Evolutionary conservation across 768 basidiomycete genomes (phyloP), one percentile per base, ranked within the genome.

Genomic region (Megacollybia marginata): DNA sequence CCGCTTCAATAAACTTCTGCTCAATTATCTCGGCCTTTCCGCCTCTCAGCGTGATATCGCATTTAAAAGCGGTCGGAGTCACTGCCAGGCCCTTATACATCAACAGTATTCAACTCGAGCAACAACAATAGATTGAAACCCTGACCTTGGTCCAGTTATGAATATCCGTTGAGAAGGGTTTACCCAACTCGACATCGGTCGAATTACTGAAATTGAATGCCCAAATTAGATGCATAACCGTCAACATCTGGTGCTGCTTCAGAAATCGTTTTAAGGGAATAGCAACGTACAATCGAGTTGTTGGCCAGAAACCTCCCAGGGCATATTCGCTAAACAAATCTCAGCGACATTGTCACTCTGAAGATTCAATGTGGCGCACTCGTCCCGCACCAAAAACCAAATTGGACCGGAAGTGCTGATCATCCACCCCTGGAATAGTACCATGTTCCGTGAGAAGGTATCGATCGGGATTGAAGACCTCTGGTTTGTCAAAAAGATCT

Each of bases 161-260:
- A 2, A 54, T 47, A 47, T 60, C 57, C 23, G 48, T 4, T 5
- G 40, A 11, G 16, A 60, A 46, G 16, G 51, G 9, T 2, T 49
- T 48, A 2, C 55, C 50, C 12, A 42, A 42, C 1, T 38, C 52
- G 1, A 55, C 6, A 4, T 53, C 49, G 18, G 28, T 33, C 10
- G 44, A 50, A 31, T 44, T 44, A 9, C 32, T 33, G 49, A 63
- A 66, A 23, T 61, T 52, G 55, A 66, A 66, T 4, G 59, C 61
- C 65, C 65, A 66, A 4, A 66, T 19, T 4, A 66, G 57, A 43
- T 57, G 59, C 58, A 62, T 62, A 6, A 18, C 38, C 3, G 18
- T 40, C 15, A 40, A 18, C 38, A 40, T 40, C 38, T 40, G 49
- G 53, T 42, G 58, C 58, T 23, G 63, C 48, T 31, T 50, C 43